These are phyloP conservation scores for Citrullus colocynthis DNA, from an alignment of 306 rosid genomes.

Conservation along the genomic window DNA sequence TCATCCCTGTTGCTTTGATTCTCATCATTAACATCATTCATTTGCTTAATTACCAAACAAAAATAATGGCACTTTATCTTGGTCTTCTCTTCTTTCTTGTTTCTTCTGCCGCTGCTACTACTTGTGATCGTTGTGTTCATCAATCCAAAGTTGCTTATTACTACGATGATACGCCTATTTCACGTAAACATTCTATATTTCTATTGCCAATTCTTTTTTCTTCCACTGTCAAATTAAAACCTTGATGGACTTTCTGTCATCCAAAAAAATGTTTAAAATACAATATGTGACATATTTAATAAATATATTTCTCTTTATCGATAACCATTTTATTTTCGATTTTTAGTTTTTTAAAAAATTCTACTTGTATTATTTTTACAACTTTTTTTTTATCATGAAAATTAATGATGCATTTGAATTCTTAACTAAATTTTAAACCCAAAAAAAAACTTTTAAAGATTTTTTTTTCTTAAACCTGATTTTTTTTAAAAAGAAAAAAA, in stretches of 20 bases:
- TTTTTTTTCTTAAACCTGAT: too few relatives aligned
- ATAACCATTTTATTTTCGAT: too few relatives aligned
- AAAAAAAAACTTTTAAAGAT: too few relatives aligned
- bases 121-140: conserved; percentile 39
- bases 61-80: conserved; percentile 15
- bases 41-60: neutral
- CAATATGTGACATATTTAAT: too few relatives aligned
- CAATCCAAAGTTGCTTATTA: conserved; percentile 49
- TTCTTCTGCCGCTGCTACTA: conserved; percentile 37
- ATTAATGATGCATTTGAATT: too few relatives aligned
- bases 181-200: conserved; percentile 21
- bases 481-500: too few relatives aligned
- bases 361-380: too few relatives aligned
- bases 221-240: neutral
- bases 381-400: neutral
- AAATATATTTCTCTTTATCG: too few relatives aligned
- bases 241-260: too few relatives aligned
- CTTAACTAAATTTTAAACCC: too few relatives aligned
- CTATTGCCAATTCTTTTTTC: neutral
- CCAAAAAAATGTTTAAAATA: too few relatives aligned
- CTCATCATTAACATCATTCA: neutral
- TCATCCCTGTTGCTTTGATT: neutral
- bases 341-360: too few relatives aligned
- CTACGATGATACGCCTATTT: conserved; percentile 35
- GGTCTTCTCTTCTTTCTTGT: conserved; percentile 28